Percentiles rank a stretch among this genome's conserved stretches.
Conservation (phyloP, 352 stramenopile genomes). For the Phytophthora lateralis region DNA sequence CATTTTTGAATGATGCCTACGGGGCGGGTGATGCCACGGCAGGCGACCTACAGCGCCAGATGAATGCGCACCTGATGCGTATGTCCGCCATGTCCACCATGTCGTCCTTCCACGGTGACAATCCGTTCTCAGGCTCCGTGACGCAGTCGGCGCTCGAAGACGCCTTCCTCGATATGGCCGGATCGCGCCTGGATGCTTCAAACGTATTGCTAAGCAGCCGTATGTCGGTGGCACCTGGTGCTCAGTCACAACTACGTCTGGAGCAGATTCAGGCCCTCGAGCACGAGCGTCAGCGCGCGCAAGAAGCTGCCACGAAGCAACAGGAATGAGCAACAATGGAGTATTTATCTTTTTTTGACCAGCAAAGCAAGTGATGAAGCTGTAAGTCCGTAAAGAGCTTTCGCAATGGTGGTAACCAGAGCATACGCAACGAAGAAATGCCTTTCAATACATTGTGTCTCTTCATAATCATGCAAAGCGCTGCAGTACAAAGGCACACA, state of each 20-base stretch:
- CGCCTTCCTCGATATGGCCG: conserved; percentile 85
- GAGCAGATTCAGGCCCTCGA: conserved; percentile 33
- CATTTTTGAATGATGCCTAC: conserved; percentile 42
- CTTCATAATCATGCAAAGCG: conserved; percentile 24
- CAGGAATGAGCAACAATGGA: conserved; percentile 24
- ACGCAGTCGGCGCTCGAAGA: conserved; percentile 86
- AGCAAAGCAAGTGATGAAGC: conserved; percentile 17
- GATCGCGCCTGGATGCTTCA: conserved; percentile 73
- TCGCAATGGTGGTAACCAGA: conserved; percentile 3
- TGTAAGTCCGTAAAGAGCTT: conserved; percentile 10
- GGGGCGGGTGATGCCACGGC: conserved; percentile 27
- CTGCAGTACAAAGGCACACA: conserved; percentile 21
- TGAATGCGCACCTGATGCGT: conserved; percentile 55
- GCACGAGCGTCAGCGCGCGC: conserved; percentile 19
- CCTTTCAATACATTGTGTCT: conserved; percentile 32
- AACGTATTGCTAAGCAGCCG: conserved; percentile 73
- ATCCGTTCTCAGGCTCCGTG: conserved; percentile 67
- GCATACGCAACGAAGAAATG: conserved; percentile 25
- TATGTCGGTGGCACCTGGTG: conserved; percentile 31
- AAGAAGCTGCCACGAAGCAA: conserved; percentile 17
- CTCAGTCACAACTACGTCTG: conserved; percentile 34
- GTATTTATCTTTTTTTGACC: conserved; percentile 47
- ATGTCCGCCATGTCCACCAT: conserved; percentile 62
- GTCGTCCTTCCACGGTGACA: conserved; percentile 65
- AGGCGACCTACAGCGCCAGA: conserved; percentile 44